A percentile compares a stretch with the other conserved stretches of the same genome.
These are phyloP conservation scores for Euphrasia confusa DNA, from an alignment of 257 asterid genomes.

Conservation along the genomic window DNA sequence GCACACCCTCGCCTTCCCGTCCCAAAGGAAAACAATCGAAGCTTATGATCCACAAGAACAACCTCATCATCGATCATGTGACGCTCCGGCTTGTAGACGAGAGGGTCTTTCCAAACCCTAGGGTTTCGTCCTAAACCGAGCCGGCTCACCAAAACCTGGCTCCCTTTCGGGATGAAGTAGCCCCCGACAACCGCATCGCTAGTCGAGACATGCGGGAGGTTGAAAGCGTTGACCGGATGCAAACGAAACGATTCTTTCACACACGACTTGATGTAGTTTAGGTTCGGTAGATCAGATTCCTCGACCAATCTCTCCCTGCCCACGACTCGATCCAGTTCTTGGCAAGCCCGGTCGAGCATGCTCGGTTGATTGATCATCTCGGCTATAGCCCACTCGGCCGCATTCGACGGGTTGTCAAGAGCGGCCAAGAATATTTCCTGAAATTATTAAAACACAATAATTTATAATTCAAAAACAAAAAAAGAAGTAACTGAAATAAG, in stretches of 20 bases:
- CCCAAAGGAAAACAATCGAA: constrained; percentile 28
- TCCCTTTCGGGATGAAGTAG: constrained; percentile 34
- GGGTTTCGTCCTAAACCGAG: constrained; percentile 34
- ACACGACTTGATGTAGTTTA: constrained; percentile 24
- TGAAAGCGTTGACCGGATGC: constrained; percentile 28
- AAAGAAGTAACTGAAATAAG: no score
- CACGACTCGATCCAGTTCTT: not conserved
- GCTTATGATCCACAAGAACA: constrained; percentile 14
- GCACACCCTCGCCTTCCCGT: constrained; percentile 37
- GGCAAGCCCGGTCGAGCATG: no score
- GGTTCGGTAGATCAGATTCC: constrained; percentile 15
- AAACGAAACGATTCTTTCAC: constrained; percentile 29
- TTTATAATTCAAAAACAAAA: no score
- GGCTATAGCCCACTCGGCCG: no score
- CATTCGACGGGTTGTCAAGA: not conserved
- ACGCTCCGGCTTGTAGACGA: not conserved
- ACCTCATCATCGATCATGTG: not conserved
- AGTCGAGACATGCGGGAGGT: constrained; percentile 20
- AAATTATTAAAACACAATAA: not conserved
- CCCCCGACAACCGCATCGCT: constrained; percentile 20
- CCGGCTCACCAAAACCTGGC: constrained; percentile 28
- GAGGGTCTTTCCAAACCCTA: constrained; percentile 29
- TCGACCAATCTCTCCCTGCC: constrained; percentile 25
- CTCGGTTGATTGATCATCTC: no score
- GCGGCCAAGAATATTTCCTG: constrained; percentile 26